Conservation (phyloP, 1,284 basidiomycete genomes). For the Tilletiaria anomala region DNA sequence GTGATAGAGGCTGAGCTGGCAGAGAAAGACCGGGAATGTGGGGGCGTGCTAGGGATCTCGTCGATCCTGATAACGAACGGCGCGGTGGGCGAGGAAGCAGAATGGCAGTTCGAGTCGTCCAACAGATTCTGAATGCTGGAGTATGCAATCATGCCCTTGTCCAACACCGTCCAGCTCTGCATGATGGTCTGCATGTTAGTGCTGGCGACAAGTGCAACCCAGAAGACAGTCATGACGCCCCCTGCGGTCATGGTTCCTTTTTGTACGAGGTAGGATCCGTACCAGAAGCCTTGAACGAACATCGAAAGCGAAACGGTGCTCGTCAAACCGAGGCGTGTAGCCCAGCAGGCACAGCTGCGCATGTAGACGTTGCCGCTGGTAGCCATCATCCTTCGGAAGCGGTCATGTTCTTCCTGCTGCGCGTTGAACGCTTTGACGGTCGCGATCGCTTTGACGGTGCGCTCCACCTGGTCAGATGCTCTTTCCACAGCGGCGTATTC, state of each 20-base stretch:
- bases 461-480: slow-evolving; percentile 64
- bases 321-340: slow-evolving; percentile 55
- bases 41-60: no score
- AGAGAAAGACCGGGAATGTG: slow-evolving; percentile 3
- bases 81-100: no score
- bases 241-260: slow-evolving; percentile 56
- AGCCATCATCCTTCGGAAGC: slow-evolving; percentile 45
- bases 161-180: no score
- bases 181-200: slow-evolving; percentile 72
- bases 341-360: slow-evolving; percentile 58
- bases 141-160: no score
- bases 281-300: slow-evolving; percentile 97
- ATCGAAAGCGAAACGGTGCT: slow-evolving; percentile 61
- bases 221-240: slow-evolving; percentile 85
- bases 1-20: neutral
- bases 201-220: slow-evolving; percentile 81
- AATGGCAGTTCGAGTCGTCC: no score
- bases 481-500: slow-evolving; percentile 58
- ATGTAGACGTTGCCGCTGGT: slow-evolving; percentile 45
- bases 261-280: slow-evolving; percentile 69
- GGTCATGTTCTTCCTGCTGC: slow-evolving; percentile 49
- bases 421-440: slow-evolving; percentile 97
- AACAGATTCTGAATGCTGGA: no score
- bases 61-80: no score
- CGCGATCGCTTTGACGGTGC: slow-evolving; percentile 61